These are phyloP conservation scores for Metroxylon sagu DNA, from an alignment of 176 grass and related monocot species.

Conservation along the genomic window DNA sequence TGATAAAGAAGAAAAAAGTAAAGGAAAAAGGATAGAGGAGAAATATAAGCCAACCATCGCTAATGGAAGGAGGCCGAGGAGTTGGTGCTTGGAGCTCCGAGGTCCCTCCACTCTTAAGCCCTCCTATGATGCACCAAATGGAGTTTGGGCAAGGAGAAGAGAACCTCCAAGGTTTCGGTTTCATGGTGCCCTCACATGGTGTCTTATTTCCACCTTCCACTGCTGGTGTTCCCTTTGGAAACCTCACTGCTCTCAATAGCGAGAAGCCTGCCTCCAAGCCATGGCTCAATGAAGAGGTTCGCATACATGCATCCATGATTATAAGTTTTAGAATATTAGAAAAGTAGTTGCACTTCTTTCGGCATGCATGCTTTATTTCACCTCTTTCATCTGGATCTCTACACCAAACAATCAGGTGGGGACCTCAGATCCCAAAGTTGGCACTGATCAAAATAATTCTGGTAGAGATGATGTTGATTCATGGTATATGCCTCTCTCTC, in stretches of 20 bases:
- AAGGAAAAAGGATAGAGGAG: no score
- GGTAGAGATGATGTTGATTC: conserved; percentile 9
- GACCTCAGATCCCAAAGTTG: conserved; percentile 11
- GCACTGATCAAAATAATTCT: conserved; percentile 8
- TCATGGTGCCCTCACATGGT: no score
- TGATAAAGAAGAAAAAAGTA: no score
- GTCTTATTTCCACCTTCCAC: no score
- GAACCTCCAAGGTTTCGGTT: background rate
- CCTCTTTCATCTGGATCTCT: no score
- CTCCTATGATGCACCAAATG: background rate
- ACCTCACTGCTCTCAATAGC: background rate
- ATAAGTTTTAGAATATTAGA: no score
- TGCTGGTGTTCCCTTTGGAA: no score
- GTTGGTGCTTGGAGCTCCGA: background rate
- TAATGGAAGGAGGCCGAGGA: conserved; percentile 5
- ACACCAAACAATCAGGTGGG: background rate
- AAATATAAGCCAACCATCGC: background rate
- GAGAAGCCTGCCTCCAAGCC: background rate
- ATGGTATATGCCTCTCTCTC: background rate
- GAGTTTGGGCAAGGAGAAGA: conserved; percentile 3
- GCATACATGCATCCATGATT: background rate
- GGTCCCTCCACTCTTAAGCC: no score
- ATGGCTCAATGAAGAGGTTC: conserved; percentile 1
- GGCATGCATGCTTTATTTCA: no score
- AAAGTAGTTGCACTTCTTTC: no score